Percentiles rank a stretch among this genome's conserved stretches.
Conservation (phyloP, 352 stramenopile genomes). For the Globisporangium spinosum region DNA sequence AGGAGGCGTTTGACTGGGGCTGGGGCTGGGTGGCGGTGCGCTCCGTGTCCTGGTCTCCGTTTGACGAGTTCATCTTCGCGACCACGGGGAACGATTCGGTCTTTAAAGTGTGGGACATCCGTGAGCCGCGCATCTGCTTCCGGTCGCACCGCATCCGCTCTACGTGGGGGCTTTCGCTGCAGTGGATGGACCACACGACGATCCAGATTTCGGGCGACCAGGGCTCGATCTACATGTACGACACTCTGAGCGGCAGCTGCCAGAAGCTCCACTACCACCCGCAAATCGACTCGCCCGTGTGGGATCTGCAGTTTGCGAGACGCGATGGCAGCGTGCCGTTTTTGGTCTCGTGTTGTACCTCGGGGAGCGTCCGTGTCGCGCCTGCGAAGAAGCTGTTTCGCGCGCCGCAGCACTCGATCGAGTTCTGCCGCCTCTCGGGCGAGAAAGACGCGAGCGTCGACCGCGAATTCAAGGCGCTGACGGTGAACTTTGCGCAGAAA, state of each 20-base stretch:
- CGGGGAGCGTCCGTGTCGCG: conserved; percentile 57
- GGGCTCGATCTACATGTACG: conserved; percentile 74
- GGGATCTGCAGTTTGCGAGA: conserved; percentile 63
- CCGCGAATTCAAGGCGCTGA: conserved; percentile 53
- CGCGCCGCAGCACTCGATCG: conserved; percentile 56
- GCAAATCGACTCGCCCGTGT: conserved; percentile 82
- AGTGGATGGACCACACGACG: conserved; percentile 75
- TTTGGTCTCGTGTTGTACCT: conserved; percentile 64
- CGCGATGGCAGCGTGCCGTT: conserved; percentile 40
- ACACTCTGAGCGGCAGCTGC: conserved; percentile 75
- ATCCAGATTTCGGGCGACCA: conserved; percentile 81
- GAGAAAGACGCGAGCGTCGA: conserved; percentile 51
- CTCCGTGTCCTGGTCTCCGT: conserved; percentile 74
- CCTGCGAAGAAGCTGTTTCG: conserved; percentile 67
- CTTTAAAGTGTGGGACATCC: conserved; percentile 85
- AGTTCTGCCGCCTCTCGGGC: conserved; percentile 60
- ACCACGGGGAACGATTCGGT: conserved; percentile 84
- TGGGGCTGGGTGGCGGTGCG: conserved; percentile 80
- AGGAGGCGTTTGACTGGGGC: conserved; percentile 80
- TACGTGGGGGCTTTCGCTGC: conserved; percentile 70
- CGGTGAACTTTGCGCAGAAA: conserved; percentile 42
- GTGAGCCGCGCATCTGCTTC: conserved; percentile 71
- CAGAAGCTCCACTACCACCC: conserved; percentile 81
- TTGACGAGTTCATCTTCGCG: conserved; percentile 81
- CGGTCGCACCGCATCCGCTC: conserved; percentile 79